Conservation (phyloP, 1,284 basidiomycete species). For the Ustilago tritici region DNA sequence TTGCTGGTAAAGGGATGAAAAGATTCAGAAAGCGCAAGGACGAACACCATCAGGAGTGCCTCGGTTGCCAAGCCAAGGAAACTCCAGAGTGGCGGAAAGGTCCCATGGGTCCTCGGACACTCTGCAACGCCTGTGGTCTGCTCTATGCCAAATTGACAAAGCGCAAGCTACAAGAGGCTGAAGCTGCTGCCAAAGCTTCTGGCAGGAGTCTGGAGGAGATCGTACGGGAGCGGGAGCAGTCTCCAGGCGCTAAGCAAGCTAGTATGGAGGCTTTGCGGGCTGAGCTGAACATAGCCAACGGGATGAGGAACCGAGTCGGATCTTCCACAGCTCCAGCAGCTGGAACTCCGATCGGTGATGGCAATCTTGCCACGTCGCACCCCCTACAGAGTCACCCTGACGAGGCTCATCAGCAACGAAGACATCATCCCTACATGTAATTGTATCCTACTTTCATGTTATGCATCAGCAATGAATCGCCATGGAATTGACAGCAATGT, state of each 20-base stretch:
- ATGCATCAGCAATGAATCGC: neutral
- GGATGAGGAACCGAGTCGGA: conserved; percentile 33
- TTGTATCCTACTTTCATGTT: neutral
- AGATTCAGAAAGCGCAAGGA: conserved; percentile 52
- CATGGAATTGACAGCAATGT: neutral
- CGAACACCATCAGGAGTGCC: conserved; percentile 53
- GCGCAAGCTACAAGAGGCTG: conserved; percentile 48
- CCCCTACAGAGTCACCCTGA: neutral
- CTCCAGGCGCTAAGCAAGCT: conserved; percentile 48
- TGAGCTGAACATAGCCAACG: conserved; percentile 48
- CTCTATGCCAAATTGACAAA: conserved; percentile 63
- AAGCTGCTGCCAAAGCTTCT: conserved; percentile 41
- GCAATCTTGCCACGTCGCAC: neutral
- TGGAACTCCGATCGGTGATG: neutral
- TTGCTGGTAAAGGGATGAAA: conserved; percentile 52
- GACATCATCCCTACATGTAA: conserved; percentile 10
- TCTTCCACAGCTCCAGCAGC: conserved; percentile 7
- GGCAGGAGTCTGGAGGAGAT: conserved; percentile 42
- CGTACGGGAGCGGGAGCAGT: conserved; percentile 43
- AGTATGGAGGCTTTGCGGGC: conserved; percentile 48
- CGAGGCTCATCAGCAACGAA: neutral
- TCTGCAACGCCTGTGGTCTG: conserved; percentile 66
- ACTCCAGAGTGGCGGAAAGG: conserved; percentile 69
- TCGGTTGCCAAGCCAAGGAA: conserved; percentile 53
- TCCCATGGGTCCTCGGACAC: conserved; percentile 63